These are phyloP conservation scores for Zymoseptoria ardabiliae DNA, from an alignment of 2,329 filamentous ascomycete species.

Conservation along the genomic window DNA sequence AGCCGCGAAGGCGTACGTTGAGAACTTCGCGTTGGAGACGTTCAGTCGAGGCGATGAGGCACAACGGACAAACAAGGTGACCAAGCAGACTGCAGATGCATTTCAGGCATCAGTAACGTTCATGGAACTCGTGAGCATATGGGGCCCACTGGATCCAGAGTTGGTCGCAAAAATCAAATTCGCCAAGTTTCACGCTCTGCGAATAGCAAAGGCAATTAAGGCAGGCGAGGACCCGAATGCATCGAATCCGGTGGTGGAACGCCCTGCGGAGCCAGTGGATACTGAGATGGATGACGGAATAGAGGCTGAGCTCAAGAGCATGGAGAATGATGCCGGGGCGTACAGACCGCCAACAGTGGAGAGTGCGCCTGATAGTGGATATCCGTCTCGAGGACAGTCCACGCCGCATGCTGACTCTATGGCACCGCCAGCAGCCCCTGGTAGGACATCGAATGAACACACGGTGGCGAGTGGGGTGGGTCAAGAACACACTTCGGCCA, in stretches of 20 bases:
- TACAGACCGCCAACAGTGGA: slow-evolving; percentile 50
- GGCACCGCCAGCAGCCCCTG: slow-evolving; percentile 41
- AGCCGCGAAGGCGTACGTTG: slow-evolving; percentile 83
- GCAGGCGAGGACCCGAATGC: slow-evolving; percentile 88
- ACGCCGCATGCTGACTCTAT: slow-evolving; percentile 16
- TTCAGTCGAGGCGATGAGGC: slow-evolving; percentile 78
- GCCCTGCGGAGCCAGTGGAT: slow-evolving; percentile 8
- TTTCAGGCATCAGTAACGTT: slow-evolving; percentile 91
- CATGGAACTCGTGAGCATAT: slow-evolving; percentile 79
- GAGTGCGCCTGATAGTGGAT: slow-evolving; percentile 51
- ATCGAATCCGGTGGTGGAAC: slow-evolving; percentile 68
- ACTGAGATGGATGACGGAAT: slow-evolving; percentile 18
- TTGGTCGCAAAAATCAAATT: slow-evolving; percentile 84
- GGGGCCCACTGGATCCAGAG: slow-evolving; percentile 68
- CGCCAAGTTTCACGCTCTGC: slow-evolving; percentile 88
- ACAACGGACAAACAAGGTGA: slow-evolving; percentile 58
- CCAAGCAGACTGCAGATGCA: slow-evolving; percentile 82
- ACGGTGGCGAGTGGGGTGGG: background rate
- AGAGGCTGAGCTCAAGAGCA: slow-evolving; percentile 21
- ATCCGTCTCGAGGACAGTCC: slow-evolving; percentile 32
- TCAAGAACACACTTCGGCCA: slow-evolving; percentile 29
- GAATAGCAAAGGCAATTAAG: slow-evolving; percentile 85
- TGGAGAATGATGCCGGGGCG: slow-evolving; percentile 21
- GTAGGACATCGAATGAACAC: background rate
- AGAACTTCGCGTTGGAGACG: slow-evolving; percentile 86